A percentile compares a stretch with the other conserved stretches of the same genome.
Evolutionary conservation across 148 eudicot genomes (phyloP).

Genomic region (Rhododendron vialii): DNA sequence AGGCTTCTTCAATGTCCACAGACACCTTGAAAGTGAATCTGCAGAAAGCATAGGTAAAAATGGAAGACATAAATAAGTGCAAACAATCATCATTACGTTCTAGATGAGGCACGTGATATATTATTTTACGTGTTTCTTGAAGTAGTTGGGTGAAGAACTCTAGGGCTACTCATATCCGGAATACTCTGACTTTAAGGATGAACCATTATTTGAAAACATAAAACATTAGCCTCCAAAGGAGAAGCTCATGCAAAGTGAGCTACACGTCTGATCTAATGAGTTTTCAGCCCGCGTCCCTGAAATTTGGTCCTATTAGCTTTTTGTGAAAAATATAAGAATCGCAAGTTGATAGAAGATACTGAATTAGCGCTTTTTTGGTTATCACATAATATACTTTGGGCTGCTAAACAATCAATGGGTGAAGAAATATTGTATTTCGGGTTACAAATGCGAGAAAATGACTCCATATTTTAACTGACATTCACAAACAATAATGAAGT

Average conservation of each 20-base stretch:
- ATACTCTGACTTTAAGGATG: not conserved
- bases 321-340: too few species aligned
- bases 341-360: not conserved
- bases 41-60: conserved; percentile 10
- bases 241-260: not conserved
- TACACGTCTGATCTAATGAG: not conserved
- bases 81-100: not conserved
- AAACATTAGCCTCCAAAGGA: not conserved
- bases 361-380: not conserved
- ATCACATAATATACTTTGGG: not conserved
- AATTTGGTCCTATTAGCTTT: not conserved
- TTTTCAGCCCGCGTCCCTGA: not conserved
- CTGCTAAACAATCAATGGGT: not conserved
- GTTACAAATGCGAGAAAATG: not conserved
- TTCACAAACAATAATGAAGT: not conserved
- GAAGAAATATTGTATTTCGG: not conserved
- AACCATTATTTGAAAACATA: not conserved
- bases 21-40: conserved; percentile 68
- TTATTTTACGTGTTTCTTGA: not conserved
- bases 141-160: not conserved
- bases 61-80: not conserved
- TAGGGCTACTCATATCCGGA: not conserved
- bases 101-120: not conserved
- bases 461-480: not conserved
- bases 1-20: conserved; percentile 42